Conservation (phyloP, 176 grass and related monocot species). For the Zea mays region Zm-B73-REFERENCE-NAM-5.0 NC_050098.1:189213001-189213500, state of each 20-base stretch:
- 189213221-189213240: slow-evolving; percentile 30
- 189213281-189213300: slow-evolving; percentile 1
- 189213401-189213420: background rate
- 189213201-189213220: slow-evolving; percentile 14
- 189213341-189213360: background rate
- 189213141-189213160: background rate
- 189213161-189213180: background rate
- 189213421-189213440: background rate
- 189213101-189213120: background rate
- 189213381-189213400: background rate
- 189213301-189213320: background rate
- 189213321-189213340: slow-evolving; percentile 4
- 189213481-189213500: slow-evolving; percentile 50
- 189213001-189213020: slow-evolving; percentile 29
- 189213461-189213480: background rate
- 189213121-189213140: background rate
- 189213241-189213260: background rate
- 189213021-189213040: slow-evolving; percentile 10
- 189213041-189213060: background rate
- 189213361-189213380: background rate
- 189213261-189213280: background rate
- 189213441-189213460: background rate
- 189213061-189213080: background rate
- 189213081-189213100: background rate
- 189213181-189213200: slow-evolving; percentile 1